Conservation (phyloP, 2,329 filamentous ascomycete genomes). For the Aureobasidium sp. region DNA sequence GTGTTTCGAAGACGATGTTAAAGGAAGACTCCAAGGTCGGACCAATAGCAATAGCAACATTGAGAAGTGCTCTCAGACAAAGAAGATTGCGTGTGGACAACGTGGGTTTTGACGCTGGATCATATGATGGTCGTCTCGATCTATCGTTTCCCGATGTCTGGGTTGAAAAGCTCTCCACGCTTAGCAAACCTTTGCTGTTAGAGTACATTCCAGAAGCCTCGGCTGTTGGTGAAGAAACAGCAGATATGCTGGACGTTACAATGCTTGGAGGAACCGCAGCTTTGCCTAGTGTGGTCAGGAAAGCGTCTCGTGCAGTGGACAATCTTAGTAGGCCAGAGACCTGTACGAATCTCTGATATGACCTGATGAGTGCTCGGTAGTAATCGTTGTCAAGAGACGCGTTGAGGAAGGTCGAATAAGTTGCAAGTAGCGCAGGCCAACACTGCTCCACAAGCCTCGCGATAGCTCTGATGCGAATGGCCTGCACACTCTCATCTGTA, state of each 20-base stretch:
- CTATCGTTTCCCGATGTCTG: constrained; percentile 46
- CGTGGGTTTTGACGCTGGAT: constrained; percentile 43
- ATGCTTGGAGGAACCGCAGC: constrained; percentile 80
- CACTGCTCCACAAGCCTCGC: constrained; percentile 81
- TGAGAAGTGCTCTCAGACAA: constrained; percentile 84
- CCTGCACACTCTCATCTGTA: constrained; percentile 64
- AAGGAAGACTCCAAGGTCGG: constrained; percentile 80
- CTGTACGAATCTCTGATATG: constrained; percentile 92
- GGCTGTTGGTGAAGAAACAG: constrained; percentile 26
- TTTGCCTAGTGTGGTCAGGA: constrained; percentile 89
- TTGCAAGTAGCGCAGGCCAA: constrained; percentile 92
- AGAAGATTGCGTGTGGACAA: constrained; percentile 85
- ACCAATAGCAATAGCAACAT: constrained; percentile 87
- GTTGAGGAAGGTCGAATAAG: constrained; percentile 91
- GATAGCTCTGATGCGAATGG: constrained; percentile 65
- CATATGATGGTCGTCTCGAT: constrained; percentile 52
- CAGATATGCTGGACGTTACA: constrained; percentile 33
- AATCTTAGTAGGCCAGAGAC: constrained; percentile 84
- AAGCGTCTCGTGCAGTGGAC: constrained; percentile 81
- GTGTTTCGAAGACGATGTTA: constrained; percentile 82
- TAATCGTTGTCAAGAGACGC: constrained; percentile 88
- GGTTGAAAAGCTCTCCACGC: constrained; percentile 62
- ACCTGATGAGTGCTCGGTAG: constrained; percentile 83
- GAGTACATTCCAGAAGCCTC: constrained; percentile 57
- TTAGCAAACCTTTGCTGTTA: constrained; percentile 65